phyloP scores from a whole-genome alignment of 768 basidiomycete species.

The Chlorophyllum brunneum region DNA sequence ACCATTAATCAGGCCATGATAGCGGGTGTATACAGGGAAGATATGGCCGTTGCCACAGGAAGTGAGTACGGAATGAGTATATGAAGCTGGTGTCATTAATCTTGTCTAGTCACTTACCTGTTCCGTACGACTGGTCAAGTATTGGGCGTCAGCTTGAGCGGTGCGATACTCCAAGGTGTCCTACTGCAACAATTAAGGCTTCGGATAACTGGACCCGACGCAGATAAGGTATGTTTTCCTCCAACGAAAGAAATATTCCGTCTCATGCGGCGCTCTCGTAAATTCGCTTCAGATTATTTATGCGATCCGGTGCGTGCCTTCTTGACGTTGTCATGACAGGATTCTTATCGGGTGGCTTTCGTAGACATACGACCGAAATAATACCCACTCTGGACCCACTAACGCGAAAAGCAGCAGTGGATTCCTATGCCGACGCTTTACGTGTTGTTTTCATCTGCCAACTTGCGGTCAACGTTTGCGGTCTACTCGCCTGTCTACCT shows the following conservation, averaged over 20 bases:
- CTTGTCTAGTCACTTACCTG: slow-evolving; percentile 75
- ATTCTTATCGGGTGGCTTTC: neutral
- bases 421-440: slow-evolving; percentile 77
- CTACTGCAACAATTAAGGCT: slow-evolving; percentile 65
- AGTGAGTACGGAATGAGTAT: slow-evolving; percentile 49
- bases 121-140: slow-evolving; percentile 96
- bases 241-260: neutral
- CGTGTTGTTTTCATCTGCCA: slow-evolving; percentile 83
- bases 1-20: slow-evolving; percentile 70
- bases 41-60: slow-evolving; percentile 87
- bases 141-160: slow-evolving; percentile 86
- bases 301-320: slow-evolving; percentile 38
- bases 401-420: slow-evolving; percentile 57
- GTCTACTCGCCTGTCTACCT: slow-evolving; percentile 65
- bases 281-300: slow-evolving; percentile 58
- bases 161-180: slow-evolving; percentile 79
- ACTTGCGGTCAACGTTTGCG: slow-evolving; percentile 58
- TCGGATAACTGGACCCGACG: slow-evolving; percentile 73
- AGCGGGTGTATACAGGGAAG: slow-evolving; percentile 71
- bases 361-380: slow-evolving; percentile 66
- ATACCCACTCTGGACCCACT: slow-evolving; percentile 62
- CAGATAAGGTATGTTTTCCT: slow-evolving; percentile 56
- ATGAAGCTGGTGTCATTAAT: slow-evolving; percentile 15
- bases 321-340: slow-evolving; percentile 4
- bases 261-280: slow-evolving; percentile 9